Percentiles rank a stretch among this genome's conserved stretches.
These are phyloP conservation scores for Sextonia rubra DNA, from an alignment of 164 flowering plant species.

Conservation along the genomic window DNA sequence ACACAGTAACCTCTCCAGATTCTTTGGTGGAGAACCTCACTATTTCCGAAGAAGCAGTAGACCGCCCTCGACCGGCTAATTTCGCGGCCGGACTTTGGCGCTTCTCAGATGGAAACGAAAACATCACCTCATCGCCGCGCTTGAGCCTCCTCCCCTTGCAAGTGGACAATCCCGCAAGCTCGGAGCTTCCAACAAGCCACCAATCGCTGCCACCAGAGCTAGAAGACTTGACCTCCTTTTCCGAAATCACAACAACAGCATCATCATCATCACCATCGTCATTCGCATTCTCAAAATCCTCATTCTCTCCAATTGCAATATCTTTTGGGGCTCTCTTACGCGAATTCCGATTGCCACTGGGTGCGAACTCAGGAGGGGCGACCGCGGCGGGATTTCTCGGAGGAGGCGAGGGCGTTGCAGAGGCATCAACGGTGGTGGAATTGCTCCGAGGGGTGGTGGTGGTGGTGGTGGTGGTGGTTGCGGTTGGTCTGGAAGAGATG, in stretches of 20 bases:
- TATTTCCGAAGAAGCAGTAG: slow-evolving; percentile 58
- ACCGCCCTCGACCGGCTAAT: slow-evolving; percentile 51
- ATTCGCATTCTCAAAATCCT: background rate
- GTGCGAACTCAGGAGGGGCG: background rate
- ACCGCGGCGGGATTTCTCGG: background rate
- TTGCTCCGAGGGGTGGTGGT: background rate
- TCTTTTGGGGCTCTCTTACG: background rate
- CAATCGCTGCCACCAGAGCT: slow-evolving; percentile 36
- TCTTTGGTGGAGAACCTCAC: slow-evolving; percentile 77
- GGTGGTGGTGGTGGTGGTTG: too few relatives aligned
- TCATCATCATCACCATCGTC: background rate
- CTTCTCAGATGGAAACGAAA: slow-evolving; percentile 55
- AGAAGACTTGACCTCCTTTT: slow-evolving; percentile 4
- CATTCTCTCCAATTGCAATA: slow-evolving; percentile 4
- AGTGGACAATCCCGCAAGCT: slow-evolving; percentile 77
- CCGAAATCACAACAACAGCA: slow-evolving; percentile 5
- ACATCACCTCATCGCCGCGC: slow-evolving; percentile 57
- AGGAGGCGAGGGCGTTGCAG: background rate
- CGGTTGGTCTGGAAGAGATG: slow-evolving; percentile 20
- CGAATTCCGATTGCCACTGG: slow-evolving; percentile 11
- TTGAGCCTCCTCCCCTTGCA: slow-evolving; percentile 78
- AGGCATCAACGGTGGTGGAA: background rate
- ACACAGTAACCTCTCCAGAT: slow-evolving; percentile 65
- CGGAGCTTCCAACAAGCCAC: slow-evolving; percentile 76
- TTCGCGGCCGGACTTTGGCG: slow-evolving; percentile 31